phyloP scores from a whole-genome alignment of 257 asterid genomes.

The Solanum okadae region DNA sequence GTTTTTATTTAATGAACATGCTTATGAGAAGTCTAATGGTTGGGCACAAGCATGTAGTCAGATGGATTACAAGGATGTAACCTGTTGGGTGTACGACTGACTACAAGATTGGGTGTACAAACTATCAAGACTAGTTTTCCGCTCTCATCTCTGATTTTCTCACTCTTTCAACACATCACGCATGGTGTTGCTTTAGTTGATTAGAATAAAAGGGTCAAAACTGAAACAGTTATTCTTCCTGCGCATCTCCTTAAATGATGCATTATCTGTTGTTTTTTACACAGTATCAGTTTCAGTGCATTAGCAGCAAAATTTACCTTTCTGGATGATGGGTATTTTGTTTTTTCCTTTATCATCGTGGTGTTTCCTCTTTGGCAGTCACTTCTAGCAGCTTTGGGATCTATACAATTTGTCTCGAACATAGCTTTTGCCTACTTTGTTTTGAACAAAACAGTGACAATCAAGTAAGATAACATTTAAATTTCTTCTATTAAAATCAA shows the following conservation, averaged over 20 bases:
- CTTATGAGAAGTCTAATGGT: neutral
- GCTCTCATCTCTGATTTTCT: neutral
- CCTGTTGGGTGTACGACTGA: neutral
- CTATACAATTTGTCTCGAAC: constrained; percentile 90
- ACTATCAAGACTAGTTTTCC: neutral
- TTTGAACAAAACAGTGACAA: constrained; percentile 70
- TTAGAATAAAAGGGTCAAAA: neutral
- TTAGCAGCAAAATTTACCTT: neutral
- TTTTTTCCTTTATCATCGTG: constrained; percentile 1
- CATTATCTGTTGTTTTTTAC: neutral
- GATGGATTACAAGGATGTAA: neutral
- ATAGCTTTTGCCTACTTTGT: constrained; percentile 84
- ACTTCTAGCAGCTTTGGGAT: constrained; percentile 96
- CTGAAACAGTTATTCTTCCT: neutral
- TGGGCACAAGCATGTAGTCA: neutral
- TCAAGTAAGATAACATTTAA: constrained; percentile 50
- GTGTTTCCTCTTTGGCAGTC: constrained; percentile 49
- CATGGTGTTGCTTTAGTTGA: neutral
- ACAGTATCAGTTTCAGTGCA: neutral
- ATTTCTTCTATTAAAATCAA: neutral
- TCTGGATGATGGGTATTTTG: neutral
- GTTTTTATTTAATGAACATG: neutral
- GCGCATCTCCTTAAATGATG: neutral
- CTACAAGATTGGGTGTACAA: neutral
- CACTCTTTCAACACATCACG: neutral